phyloP scores from a whole-genome alignment of 768 basidiomycete species.

The Rhodotorula kratochvilovae region DNA sequence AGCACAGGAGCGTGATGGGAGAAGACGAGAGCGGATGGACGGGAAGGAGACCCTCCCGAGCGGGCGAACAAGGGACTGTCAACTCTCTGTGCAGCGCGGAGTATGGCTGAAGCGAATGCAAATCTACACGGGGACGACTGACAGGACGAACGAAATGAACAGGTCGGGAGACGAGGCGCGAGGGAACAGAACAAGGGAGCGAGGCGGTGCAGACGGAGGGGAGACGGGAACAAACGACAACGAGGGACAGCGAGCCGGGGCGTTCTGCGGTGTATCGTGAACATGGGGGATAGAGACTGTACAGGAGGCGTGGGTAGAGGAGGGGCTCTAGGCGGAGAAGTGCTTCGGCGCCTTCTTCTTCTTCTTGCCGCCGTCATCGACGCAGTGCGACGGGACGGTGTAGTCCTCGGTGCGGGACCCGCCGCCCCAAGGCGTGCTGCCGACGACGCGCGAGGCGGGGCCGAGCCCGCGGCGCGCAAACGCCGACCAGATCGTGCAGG shows the following conservation, averaged over 20 bases:
- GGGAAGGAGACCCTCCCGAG: too few species aligned
- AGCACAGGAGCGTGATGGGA: too few species aligned
- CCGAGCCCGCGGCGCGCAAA: conserved; percentile 82
- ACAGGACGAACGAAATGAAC: neutral
- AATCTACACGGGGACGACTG: neutral
- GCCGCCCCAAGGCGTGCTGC: conserved; percentile 46
- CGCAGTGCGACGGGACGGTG: conserved; percentile 16
- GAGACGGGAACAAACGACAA: neutral
- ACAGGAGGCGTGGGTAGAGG: neutral
- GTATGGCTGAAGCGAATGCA: neutral
- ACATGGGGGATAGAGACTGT: neutral
- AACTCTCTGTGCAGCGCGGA: neutral
- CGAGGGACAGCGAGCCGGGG: neutral
- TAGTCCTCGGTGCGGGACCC: conserved; percentile 34
- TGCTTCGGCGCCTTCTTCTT: conserved; percentile 11
- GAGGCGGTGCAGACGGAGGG: neutral
- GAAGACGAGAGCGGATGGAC: too few species aligned
- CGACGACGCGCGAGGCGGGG: conserved; percentile 64
- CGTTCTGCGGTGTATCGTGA: neutral
- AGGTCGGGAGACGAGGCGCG: neutral
- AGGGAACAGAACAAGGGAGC: neutral
- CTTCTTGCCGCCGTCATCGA: conserved; percentile 5
- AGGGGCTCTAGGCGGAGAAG: neutral
- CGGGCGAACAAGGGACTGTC: too few species aligned
- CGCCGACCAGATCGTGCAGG: conserved; percentile 76